A percentile compares a stretch with the other conserved stretches of the same genome.
phyloP scores from a whole-genome alignment of 148 eudicot genomes.

The Rhododendron henanense region DNA sequence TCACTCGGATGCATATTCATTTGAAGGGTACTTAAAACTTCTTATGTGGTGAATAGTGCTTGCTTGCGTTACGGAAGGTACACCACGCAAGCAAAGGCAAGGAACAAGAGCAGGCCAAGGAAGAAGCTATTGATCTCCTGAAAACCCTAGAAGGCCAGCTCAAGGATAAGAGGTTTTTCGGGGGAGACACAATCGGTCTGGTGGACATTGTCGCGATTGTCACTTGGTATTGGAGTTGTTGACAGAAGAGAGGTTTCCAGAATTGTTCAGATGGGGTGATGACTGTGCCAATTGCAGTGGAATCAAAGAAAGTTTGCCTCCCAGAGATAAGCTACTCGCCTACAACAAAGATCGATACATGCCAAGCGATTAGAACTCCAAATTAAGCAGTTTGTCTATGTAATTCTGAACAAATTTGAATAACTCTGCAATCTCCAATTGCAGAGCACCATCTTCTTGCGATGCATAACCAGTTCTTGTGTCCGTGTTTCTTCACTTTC shows the following conservation, averaged over 20 bases:
- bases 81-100: slow-evolving; percentile 18
- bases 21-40: not conserved
- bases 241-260: slow-evolving; percentile 33
- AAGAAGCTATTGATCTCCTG: slow-evolving; percentile 30
- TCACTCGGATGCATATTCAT: too few species aligned
- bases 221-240: slow-evolving; percentile 34
- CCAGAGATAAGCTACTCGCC: not conserved
- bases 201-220: slow-evolving; percentile 38
- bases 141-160: slow-evolving; percentile 38
- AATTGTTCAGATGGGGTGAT: slow-evolving; percentile 7
- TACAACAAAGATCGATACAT: not conserved
- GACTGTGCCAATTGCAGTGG: not conserved
- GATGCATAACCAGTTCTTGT: not conserved
- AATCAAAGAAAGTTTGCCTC: not conserved
- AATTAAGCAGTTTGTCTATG: not conserved
- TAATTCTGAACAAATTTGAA: not conserved
- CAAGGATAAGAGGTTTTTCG: slow-evolving; percentile 39
- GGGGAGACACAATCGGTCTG: slow-evolving; percentile 40
- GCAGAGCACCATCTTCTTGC: not conserved
- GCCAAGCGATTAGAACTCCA: not conserved
- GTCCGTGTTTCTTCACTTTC: not conserved
- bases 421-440: not conserved
- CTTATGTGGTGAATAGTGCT: not conserved
- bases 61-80: slow-evolving; percentile 17
- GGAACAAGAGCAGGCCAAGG: slow-evolving; percentile 27